Evolutionary conservation across 768 basidiomycete genomes (phyloP).

Genomic region (Kwoniella mangroviensis): DNA sequence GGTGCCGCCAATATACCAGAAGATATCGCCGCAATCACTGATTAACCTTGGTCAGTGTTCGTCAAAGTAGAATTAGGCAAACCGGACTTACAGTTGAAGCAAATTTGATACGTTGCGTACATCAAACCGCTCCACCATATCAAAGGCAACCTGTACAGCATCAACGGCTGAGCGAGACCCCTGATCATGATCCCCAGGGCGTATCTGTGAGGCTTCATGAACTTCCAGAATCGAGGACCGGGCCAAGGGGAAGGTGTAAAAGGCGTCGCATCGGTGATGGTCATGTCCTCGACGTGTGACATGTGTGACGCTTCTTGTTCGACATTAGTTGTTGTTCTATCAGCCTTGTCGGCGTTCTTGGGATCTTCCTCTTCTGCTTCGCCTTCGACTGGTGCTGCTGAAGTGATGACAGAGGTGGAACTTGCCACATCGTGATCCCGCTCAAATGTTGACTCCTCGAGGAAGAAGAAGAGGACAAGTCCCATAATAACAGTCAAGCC

Average conservation of each 20-base stretch:
- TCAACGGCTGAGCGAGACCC: constrained; percentile 22
- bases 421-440: not conserved
- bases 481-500: constrained; percentile 17
- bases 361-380: constrained; percentile 1
- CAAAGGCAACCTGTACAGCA: constrained; percentile 14
- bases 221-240: constrained; percentile 18
- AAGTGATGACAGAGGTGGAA: constrained; percentile 3
- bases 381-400: not conserved
- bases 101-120: constrained; percentile 28
- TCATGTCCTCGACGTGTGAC: not conserved
- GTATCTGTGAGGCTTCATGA: constrained; percentile 13
- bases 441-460: constrained; percentile 28
- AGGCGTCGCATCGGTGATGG: constrained; percentile 11
- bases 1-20: constrained; percentile 18
- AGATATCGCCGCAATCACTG: constrained; percentile 17
- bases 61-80: not conserved
- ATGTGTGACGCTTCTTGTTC: not conserved
- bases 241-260: constrained; percentile 2
- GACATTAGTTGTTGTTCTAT: constrained; percentile 2
- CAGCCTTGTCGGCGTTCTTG: constrained; percentile 8
- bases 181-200: constrained; percentile 19
- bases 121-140: constrained; percentile 23
- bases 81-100: constrained; percentile 18
- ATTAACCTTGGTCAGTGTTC: not conserved
- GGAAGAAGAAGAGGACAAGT: constrained; percentile 30